phyloP scores from a whole-genome alignment of 306 rosid species.

The Cucurbita argyrosperma region DNA sequence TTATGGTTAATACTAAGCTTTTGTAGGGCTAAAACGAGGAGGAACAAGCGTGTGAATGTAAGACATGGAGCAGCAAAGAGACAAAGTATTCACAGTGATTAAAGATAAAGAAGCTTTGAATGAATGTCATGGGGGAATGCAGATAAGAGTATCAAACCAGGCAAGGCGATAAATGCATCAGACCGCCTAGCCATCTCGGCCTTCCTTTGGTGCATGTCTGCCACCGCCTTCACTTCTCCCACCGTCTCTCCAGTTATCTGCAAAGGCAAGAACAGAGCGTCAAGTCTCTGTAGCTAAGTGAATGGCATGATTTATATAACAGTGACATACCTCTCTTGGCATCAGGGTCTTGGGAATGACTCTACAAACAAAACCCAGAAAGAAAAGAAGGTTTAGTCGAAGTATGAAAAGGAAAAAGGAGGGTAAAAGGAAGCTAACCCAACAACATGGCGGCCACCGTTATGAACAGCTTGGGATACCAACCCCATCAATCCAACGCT shows the following conservation, averaged over 20 bases:
- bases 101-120: neutral
- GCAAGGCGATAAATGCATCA: slow-evolving; percentile 97
- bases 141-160: slow-evolving; percentile 41
- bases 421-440: slow-evolving; percentile 33
- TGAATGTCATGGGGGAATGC: neutral
- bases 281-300: neutral
- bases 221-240: slow-evolving; percentile 96
- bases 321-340: slow-evolving; percentile 87
- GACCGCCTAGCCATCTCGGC: slow-evolving; percentile 99
- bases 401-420: neutral
- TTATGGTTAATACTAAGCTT: neutral
- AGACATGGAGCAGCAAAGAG: neutral
- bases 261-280: slow-evolving; percentile 9
- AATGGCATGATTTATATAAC: slow-evolving; percentile 9
- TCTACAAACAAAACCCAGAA: slow-evolving; percentile 24
- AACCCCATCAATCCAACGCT: slow-evolving; percentile 96
- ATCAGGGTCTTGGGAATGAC: slow-evolving; percentile 90
- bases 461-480: slow-evolving; percentile 78
- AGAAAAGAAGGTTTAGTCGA: neutral
- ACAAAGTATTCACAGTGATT: neutral
- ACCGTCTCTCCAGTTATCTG: slow-evolving; percentile 97
- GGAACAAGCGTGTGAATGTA: neutral
- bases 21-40: neutral
- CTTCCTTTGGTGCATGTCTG: slow-evolving; percentile 97
- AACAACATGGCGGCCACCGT: slow-evolving; percentile 87